Evolutionary conservation across 2,329 filamentous ascomycete genomes (phyloP).

Genomic region (Gremmenia infestans): DNA sequence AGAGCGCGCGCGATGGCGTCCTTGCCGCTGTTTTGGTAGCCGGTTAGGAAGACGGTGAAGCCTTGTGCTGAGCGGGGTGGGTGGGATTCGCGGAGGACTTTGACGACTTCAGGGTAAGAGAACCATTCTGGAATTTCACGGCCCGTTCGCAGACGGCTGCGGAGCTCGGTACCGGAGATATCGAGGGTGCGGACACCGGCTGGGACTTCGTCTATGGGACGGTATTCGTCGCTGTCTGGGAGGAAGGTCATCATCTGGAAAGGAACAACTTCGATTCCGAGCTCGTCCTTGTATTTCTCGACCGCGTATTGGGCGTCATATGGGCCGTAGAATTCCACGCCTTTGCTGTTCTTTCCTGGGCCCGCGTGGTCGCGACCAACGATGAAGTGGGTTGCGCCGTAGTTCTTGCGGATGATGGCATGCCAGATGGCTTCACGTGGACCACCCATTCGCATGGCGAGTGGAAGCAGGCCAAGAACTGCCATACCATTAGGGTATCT

Average conservation of each 20-base stretch:
- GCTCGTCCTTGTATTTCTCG: constrained; percentile 92
- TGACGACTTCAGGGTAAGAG: constrained; percentile 98
- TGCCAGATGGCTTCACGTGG: constrained; percentile 99
- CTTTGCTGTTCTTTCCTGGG: constrained; percentile 96
- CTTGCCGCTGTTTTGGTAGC: constrained; percentile 95
- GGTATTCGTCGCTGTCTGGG: constrained; percentile 94
- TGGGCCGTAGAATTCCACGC: constrained; percentile 94
- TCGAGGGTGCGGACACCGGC: constrained; percentile 79
- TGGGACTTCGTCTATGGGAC: constrained; percentile 83
- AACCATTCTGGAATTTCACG: constrained; percentile 99
- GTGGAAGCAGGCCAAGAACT: constrained; percentile 84
- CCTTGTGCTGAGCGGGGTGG: constrained; percentile 86
- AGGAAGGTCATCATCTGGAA: constrained; percentile 99
- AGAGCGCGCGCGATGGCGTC: constrained; percentile 93
- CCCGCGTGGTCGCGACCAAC: constrained; percentile 97
- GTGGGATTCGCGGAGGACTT: constrained; percentile 93
- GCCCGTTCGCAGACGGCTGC: constrained; percentile 82
- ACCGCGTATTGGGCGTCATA: constrained; percentile 97
- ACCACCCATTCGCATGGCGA: constrained; percentile 99
- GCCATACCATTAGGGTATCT: constrained; percentile 99
- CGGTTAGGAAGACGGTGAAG: constrained; percentile 97
- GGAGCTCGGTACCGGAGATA: constrained; percentile 86
- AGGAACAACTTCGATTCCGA: constrained; percentile 96
- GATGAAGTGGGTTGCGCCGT: constrained; percentile 98
- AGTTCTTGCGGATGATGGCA: constrained; percentile 99